Evolutionary conservation across 2,329 filamentous ascomycete species (phyloP), one percentile per base, ranked within the genome.

Genomic region (Arachnomyces sp.): DNA sequence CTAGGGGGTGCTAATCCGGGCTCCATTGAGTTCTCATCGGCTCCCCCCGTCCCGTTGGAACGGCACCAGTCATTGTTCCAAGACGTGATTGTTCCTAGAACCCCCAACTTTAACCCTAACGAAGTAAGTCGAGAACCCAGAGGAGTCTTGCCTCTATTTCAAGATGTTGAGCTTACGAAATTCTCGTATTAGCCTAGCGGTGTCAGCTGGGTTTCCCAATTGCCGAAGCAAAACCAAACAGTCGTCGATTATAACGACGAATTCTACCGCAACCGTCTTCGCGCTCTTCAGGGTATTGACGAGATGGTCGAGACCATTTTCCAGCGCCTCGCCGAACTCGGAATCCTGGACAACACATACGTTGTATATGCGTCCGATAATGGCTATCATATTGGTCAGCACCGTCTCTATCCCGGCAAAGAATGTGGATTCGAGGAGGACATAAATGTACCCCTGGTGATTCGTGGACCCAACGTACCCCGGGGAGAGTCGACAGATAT

Each of bases 21-120:
- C 20, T 79, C 85, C 47, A 66, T 68, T 30, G 55, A 77, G 48
- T 64, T 82, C n/a, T n/a, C n/a, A n/a, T n/a, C n/a, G n/a, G n/a
- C n/a, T n/a, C n/a, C n/a, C n/a, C n/a, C n/a, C n/a, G n/a, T n/a
- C n/a, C n/a, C n/a, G n/a, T n/a, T n/a, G n/a, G n/a, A n/a, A n/a
- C n/a, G n/a, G n/a, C n/a, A n/a, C n/a, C n/a, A n/a, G n/a, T n/a
- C n/a, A n/a, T n/a, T n/a, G 0, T 85, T 84, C 52, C 58, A 67
- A 7, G 69, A 76, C 14, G 67, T 64, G 0, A 70, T 65, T 16
- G 71, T 82, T 0, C 81, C 81, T 0, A 67, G 81, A 3, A 76
- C 72, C 1, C 63, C 65, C 0, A 79, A 76, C 52, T 85, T 84
- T 54, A 84, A 85, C 45, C 79, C 76, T 0, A 69, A 71, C 7